Evolutionary conservation across 805 yeast genomes (phyloP), one percentile per base, ranked within the genome.

Genomic region (Metschnikowia anglica): DNA sequence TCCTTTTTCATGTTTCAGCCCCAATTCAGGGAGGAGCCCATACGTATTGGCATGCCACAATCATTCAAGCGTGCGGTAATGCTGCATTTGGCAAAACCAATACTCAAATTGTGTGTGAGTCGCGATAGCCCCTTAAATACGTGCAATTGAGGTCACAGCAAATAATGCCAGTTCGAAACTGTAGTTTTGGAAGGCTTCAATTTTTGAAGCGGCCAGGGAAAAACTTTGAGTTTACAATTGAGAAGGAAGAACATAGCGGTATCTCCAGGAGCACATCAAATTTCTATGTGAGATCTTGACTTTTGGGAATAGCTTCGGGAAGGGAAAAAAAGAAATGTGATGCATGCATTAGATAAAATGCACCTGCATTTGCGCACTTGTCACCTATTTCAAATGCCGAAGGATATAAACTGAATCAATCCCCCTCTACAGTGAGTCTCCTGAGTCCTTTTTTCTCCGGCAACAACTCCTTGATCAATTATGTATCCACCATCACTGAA

Each of bases 331-430:
- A 26, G 27, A 32, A 28, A 16, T n/a, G 34, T 16, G 25, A 12
- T 16, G 34, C 37, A 15, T 30, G 38, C 34, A 30, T 29, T 9
- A 17, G 13, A 11, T 17, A 18, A 13, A 18, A 26, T 13, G n/a
- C 25, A 24, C 38, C 16, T 33, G 46, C 45, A 37, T 26, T 8
- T 18, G 21, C 32, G 38, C 31, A 23, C 17, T 12, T 12, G 30
- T 34, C 35, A 35, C 40, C 25, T 21, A 30, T 27, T 29, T 43
- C 47, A 43, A 39, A 43, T 21, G 37, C 47, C 47, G 47, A 39
- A 20, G 17, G 10, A 25, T 39, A 43, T 43, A 38, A 34, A 35
- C 34, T 18, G 23, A 17, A 16, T 12, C 24, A 33, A 20, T 18
- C 21, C 29, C 41, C 36, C 36, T 18, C 13, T n/a, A 11, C 21